Evolutionary conservation across 2,329 filamentous ascomycete species (phyloP).

Genomic region (Curvularia sp.): DNA sequence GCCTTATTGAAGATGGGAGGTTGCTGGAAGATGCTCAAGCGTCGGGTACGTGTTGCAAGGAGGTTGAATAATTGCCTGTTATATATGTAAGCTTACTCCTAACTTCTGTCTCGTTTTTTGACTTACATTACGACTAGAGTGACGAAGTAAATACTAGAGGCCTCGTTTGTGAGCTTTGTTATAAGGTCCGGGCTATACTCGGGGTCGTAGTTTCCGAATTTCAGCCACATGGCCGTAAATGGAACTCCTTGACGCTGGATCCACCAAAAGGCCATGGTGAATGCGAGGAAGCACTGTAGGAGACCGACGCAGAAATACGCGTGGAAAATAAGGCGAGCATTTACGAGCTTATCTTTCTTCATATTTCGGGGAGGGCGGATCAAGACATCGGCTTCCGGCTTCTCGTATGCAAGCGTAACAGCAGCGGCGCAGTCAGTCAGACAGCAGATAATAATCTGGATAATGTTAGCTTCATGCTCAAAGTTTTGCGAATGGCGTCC

Average conservation of each 20-base stretch:
- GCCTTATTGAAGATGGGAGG: slow-evolving; percentile 68
- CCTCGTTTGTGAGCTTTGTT: slow-evolving; percentile 64
- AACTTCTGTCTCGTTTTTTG: not conserved
- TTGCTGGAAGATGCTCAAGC: slow-evolving; percentile 72
- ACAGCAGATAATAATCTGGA: slow-evolving; percentile 58
- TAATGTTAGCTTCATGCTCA: not conserved
- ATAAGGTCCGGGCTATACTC: slow-evolving; percentile 37
- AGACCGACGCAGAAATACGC: slow-evolving; percentile 75
- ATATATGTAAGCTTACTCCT: slow-evolving; percentile 14
- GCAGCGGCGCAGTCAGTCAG: slow-evolving; percentile 73
- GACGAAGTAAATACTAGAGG: slow-evolving; percentile 79
- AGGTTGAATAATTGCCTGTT: slow-evolving; percentile 76
- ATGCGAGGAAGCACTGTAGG: slow-evolving; percentile 50
- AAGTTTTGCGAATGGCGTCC: not conserved
- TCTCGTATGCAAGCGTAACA: slow-evolving; percentile 76
- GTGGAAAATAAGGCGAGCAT: slow-evolving; percentile 75
- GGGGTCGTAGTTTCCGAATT: slow-evolving; percentile 38
- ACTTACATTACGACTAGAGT: slow-evolving; percentile 78
- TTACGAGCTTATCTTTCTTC: slow-evolving; percentile 73
- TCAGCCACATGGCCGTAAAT: slow-evolving; percentile 72
- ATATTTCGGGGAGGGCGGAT: slow-evolving; percentile 71
- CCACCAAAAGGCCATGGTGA: slow-evolving; percentile 57
- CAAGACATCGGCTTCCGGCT: slow-evolving; percentile 77
- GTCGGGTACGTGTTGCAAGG: slow-evolving; percentile 68
- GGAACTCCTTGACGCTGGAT: slow-evolving; percentile 59